Conservation (phyloP, 768 basidiomycete genomes). For the Paxillus ammoniavirescens region DNA sequence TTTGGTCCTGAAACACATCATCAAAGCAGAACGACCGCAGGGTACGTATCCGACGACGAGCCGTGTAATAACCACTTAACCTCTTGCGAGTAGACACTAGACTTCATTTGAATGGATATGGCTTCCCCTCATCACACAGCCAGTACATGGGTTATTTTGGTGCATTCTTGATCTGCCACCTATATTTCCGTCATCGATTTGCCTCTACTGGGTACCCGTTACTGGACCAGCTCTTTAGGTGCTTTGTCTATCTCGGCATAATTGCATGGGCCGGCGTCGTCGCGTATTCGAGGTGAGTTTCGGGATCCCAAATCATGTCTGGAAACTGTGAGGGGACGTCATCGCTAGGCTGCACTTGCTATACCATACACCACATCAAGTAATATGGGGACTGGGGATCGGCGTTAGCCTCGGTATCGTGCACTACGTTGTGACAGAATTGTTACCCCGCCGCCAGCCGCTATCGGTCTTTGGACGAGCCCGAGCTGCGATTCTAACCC, state of each 20-base stretch:
- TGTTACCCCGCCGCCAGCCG: constrained; percentile 56
- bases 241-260: constrained; percentile 47
- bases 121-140: constrained; percentile 86
- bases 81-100: constrained; percentile 9
- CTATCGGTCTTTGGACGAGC: constrained; percentile 49
- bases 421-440: constrained; percentile 57
- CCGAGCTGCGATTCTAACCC: constrained; percentile 49
- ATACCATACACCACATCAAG: constrained; percentile 74
- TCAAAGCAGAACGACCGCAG: constrained; percentile 69
- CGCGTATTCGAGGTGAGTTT: constrained; percentile 72
- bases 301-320: neutral
- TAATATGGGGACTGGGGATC: constrained; percentile 71
- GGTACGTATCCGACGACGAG: constrained; percentile 38
- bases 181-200: constrained; percentile 69
- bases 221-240: constrained; percentile 53
- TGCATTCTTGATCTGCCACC: constrained; percentile 71
- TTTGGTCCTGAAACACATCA: constrained; percentile 59
- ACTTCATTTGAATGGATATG: constrained; percentile 59
- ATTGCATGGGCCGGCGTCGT: constrained; percentile 59
- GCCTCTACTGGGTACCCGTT: constrained; percentile 46
- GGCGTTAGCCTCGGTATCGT: constrained; percentile 53
- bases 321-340: neutral
- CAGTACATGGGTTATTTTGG: constrained; percentile 90
- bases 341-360: constrained; percentile 57
- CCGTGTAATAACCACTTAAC: constrained; percentile 1